These are phyloP conservation scores for Tulasnella sp. DNA, from an alignment of 768 basidiomycete genomes.

Conservation along the genomic window DNA sequence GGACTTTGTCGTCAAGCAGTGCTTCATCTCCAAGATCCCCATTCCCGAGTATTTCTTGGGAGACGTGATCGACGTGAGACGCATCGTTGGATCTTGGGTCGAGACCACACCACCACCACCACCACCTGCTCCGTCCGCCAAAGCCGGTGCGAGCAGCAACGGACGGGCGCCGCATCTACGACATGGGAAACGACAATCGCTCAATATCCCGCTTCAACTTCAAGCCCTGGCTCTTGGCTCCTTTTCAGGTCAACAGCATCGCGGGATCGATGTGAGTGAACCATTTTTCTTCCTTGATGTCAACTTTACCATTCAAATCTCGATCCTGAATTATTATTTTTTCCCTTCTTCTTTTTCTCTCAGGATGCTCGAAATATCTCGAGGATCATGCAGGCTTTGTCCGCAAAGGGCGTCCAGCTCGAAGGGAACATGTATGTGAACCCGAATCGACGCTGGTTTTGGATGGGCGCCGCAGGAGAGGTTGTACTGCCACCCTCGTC, in stretches of 20 bases:
- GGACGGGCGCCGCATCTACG: neutral
- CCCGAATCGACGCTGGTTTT: slow-evolving; percentile 58
- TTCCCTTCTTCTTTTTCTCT: neutral
- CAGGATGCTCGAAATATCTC: slow-evolving; percentile 88
- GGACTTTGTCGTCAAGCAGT: slow-evolving; percentile 82
- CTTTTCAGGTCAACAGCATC: slow-evolving; percentile 78
- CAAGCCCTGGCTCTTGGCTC: slow-evolving; percentile 53
- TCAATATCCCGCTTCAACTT: slow-evolving; percentile 70
- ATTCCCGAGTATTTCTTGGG: slow-evolving; percentile 66
- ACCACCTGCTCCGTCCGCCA: neutral
- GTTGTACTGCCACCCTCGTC: slow-evolving; percentile 12
- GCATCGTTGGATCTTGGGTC: slow-evolving; percentile 41
- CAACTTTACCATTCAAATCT: slow-evolving; percentile 11
- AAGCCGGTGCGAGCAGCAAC: neutral
- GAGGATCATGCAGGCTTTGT: slow-evolving; percentile 70
- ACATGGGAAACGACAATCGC: slow-evolving; percentile 20
- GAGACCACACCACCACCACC: slow-evolving; percentile 1
- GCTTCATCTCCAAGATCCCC: slow-evolving; percentile 67
- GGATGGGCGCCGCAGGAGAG: slow-evolving; percentile 52
- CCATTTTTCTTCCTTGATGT: neutral
- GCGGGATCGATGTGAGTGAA: slow-evolving; percentile 76
- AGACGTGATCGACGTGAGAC: slow-evolving; percentile 65
- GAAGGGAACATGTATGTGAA: slow-evolving; percentile 63
- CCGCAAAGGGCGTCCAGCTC: slow-evolving; percentile 51
- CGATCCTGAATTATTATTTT: no score